A percentile compares a stretch with the other conserved stretches of the same genome.
Conservation (phyloP, 2,329 filamentous ascomycete genomes). For the Colletotrichum euphorbiae region DNA sequence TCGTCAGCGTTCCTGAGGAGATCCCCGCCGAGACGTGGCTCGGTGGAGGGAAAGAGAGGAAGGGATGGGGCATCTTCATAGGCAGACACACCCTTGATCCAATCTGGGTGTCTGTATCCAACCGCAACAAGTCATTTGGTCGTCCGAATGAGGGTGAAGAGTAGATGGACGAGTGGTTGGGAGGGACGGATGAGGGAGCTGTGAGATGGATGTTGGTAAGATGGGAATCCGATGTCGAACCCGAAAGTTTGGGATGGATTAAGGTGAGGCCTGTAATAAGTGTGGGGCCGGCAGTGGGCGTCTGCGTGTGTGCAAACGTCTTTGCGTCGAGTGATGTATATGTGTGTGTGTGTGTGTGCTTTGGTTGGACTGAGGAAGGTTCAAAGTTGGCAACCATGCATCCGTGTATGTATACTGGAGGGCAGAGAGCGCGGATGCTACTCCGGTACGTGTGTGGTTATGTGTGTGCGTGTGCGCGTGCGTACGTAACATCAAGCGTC, state of each 20-base stretch:
- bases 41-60: neutral
- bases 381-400: neutral
- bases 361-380: neutral
- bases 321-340: neutral
- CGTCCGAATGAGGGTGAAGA: neutral
- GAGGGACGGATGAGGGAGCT: neutral
- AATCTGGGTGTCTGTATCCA: no score
- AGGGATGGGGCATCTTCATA: neutral
- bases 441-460: neutral
- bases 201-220: neutral
- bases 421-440: no score
- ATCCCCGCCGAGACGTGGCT: constrained; percentile 4
- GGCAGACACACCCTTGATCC: no score
- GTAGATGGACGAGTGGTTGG: neutral
- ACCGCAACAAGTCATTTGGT: neutral
- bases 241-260: constrained; percentile 28
- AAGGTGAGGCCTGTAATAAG: neutral
- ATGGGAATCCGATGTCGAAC: constrained; percentile 27
- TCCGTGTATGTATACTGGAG: neutral
- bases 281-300: no score
- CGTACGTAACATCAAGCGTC: neutral
- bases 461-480: neutral
- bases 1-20: neutral
- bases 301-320: neutral
- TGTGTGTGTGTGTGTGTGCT: constrained; percentile 1